phyloP scores from a whole-genome alignment of 2,329 filamentous ascomycete species.

The Fusarium xyrophilum region DNA sequence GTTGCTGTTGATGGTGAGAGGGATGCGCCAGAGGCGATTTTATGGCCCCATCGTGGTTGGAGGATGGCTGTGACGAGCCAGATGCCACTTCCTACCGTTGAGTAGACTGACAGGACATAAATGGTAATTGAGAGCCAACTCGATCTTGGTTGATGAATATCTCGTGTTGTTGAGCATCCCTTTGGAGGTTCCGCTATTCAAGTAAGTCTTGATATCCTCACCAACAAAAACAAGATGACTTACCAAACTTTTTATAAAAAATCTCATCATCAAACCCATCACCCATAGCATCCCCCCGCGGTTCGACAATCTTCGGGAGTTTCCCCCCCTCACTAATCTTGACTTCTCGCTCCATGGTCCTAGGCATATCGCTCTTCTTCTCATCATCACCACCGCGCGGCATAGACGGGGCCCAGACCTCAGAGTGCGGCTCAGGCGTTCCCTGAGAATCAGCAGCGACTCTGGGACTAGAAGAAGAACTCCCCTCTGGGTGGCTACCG shows the following conservation, averaged over 20 bases:
- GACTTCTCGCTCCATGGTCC: background rate
- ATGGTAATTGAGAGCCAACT: constrained; percentile 60
- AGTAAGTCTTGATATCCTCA: background rate
- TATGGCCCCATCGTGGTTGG: constrained; percentile 67
- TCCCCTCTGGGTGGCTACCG: constrained; percentile 7
- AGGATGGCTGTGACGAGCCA: constrained; percentile 69
- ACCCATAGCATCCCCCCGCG: constrained; percentile 22
- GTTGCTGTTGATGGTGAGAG: constrained; percentile 70
- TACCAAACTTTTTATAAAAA: constrained; percentile 46
- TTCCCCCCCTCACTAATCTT: background rate
- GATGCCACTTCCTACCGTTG: constrained; percentile 68
- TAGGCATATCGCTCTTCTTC: constrained; percentile 14
- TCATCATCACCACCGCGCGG: constrained; percentile 7
- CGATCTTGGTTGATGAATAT: constrained; percentile 43
- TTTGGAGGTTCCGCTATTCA: constrained; percentile 41
- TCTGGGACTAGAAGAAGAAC: constrained; percentile 26
- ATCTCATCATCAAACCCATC: constrained; percentile 43
- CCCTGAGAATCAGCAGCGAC: background rate
- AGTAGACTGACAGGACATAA: constrained; percentile 63
- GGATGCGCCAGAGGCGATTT: constrained; percentile 60
- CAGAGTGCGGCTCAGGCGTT: constrained; percentile 26
- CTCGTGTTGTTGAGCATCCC: constrained; percentile 44
- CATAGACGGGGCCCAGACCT: constrained; percentile 37
- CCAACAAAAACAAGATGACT: background rate
- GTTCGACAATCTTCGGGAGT: constrained; percentile 19